These are phyloP conservation scores for Echria macrotheca DNA, from an alignment of 495 filamentous ascomycete species.

Conservation along the genomic window DNA sequence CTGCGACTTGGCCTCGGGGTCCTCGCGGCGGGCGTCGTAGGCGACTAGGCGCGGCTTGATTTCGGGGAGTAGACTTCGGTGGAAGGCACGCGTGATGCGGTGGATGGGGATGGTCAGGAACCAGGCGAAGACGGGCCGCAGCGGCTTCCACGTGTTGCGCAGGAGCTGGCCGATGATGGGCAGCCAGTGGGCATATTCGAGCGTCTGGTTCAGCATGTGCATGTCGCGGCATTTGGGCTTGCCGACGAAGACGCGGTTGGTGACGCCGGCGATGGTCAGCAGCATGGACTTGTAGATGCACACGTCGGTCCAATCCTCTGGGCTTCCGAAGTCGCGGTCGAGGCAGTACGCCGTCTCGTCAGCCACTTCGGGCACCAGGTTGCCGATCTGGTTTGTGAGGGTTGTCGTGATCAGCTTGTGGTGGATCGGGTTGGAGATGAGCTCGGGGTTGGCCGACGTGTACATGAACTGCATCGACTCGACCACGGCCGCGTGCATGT, in stretches of 20 bases:
- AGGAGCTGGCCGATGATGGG: conserved; percentile 30
- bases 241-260: conserved; percentile 36
- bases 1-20: conserved; percentile 20
- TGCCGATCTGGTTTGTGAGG: conserved; percentile 37
- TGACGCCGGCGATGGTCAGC: conserved; percentile 25
- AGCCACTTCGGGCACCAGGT: conserved; percentile 34
- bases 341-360: conserved; percentile 37
- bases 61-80: conserved; percentile 29
- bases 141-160: conserved; percentile 27
- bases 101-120: conserved; percentile 35
- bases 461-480: conserved; percentile 35
- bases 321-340: conserved; percentile 30
- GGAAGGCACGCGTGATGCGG: conserved; percentile 24
- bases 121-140: conserved; percentile 34
- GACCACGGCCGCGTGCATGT: conserved; percentile 24
- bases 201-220: conserved; percentile 34
- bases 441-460: conserved; percentile 28
- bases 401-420: conserved; percentile 29
- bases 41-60: conserved; percentile 25
- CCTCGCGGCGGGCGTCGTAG: conserved; percentile 20
- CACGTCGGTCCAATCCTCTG: conserved; percentile 28
- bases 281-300: conserved; percentile 35
- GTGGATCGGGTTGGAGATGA: conserved; percentile 31
- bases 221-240: conserved; percentile 27
- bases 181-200: conserved; percentile 36